These are phyloP conservation scores for Neurospora sp. DNA, from an alignment of 495 filamentous ascomycete genomes.

Conservation along the genomic window DNA sequence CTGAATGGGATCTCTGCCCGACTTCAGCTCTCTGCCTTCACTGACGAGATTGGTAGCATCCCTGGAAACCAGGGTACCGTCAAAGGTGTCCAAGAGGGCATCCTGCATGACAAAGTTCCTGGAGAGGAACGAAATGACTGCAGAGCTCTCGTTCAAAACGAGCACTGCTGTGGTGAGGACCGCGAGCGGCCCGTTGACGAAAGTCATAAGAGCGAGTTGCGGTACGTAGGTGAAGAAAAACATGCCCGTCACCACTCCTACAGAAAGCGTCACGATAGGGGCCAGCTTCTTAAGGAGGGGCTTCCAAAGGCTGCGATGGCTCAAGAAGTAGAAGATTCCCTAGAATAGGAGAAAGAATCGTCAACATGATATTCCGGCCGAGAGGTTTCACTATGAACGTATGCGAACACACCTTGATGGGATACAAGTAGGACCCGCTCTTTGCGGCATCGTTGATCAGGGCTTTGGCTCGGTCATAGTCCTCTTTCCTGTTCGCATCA, in stretches of 20 bases:
- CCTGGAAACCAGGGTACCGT: slow-evolving; percentile 59
- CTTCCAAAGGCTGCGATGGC: slow-evolving; percentile 51
- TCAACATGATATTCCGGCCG: not conserved
- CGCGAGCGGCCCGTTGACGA: slow-evolving; percentile 80
- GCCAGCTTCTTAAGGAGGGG: slow-evolving; percentile 61
- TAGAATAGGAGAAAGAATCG: slow-evolving; percentile 5
- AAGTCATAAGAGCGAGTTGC: slow-evolving; percentile 67
- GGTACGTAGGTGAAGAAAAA: slow-evolving; percentile 89
- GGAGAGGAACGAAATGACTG: slow-evolving; percentile 63
- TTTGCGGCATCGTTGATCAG: slow-evolving; percentile 52
- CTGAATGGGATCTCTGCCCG: slow-evolving; percentile 48
- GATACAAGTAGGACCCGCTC: slow-evolving; percentile 77
- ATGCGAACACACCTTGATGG: slow-evolving; percentile 53
- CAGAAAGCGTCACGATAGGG: slow-evolving; percentile 59
- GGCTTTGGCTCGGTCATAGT: slow-evolving; percentile 42
- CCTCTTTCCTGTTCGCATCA: slow-evolving; percentile 36
- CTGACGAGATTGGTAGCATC: slow-evolving; percentile 50
- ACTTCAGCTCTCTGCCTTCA: slow-evolving; percentile 62
- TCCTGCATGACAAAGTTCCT: slow-evolving; percentile 70
- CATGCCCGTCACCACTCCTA: slow-evolving; percentile 59
- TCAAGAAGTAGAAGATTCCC: slow-evolving; percentile 67
- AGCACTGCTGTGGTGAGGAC: slow-evolving; percentile 68
- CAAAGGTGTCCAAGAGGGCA: slow-evolving; percentile 82
- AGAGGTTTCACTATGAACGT: not conserved
- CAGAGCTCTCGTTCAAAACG: slow-evolving; percentile 71